These are phyloP conservation scores for Metarhizium brunneum DNA, from an alignment of 2,329 filamentous ascomycete species.

Conservation along the genomic window DNA sequence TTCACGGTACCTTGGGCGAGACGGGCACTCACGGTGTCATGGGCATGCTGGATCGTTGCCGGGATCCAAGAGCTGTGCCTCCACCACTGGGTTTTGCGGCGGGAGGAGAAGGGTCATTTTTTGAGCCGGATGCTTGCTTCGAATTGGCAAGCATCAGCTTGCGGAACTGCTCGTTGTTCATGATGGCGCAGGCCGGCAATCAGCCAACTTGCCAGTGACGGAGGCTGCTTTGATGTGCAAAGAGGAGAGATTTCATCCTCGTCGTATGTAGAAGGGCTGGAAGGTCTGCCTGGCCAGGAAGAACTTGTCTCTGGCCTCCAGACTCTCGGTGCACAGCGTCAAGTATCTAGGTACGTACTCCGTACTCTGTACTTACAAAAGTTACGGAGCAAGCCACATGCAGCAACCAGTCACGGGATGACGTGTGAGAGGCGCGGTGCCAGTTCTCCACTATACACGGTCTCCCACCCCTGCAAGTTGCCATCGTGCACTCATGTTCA, in stretches of 20 bases:
- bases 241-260: neutral
- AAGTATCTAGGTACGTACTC: too few relatives aligned
- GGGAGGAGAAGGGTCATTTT: slow-evolving; percentile 35
- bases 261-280: neutral
- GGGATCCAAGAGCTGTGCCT: slow-evolving; percentile 58
- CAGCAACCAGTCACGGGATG: slow-evolving; percentile 24
- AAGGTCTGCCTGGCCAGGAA: neutral
- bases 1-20: neutral
- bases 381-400: neutral
- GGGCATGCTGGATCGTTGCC: slow-evolving; percentile 71
- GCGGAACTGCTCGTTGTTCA: slow-evolving; percentile 96
- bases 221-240: neutral
- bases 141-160: slow-evolving; percentile 55
- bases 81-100: slow-evolving; percentile 15
- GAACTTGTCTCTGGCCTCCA: too few relatives aligned
- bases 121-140: slow-evolving; percentile 27
- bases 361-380: too few relatives aligned
- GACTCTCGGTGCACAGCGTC: too few relatives aligned
- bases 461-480: neutral
- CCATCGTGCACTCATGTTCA: neutral
- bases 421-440: slow-evolving; percentile 26
- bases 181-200: slow-evolving; percentile 27
- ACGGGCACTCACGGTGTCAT: slow-evolving; percentile 73
- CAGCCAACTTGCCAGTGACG: neutral
- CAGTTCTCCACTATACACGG: slow-evolving; percentile 27